These are phyloP conservation scores for Clonostachys solani DNA, from an alignment of 2,329 filamentous ascomycete species.

Conservation along the genomic window DNA sequence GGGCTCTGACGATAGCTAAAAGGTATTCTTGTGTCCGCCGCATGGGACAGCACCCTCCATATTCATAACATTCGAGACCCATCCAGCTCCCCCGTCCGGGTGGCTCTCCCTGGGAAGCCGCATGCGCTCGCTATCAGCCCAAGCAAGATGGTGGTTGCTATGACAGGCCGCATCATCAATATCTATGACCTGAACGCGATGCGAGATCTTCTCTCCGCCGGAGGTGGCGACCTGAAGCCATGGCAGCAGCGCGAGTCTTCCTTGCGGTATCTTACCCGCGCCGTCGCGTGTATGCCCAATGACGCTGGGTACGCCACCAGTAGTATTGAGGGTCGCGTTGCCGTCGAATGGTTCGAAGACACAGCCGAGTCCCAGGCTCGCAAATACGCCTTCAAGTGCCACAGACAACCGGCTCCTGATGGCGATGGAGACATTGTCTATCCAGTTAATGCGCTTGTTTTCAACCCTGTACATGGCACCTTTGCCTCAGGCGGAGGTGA, in stretches of 20 bases:
- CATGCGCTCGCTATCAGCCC: conserved; percentile 78
- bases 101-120: conserved; percentile 78
- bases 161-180: conserved; percentile 89
- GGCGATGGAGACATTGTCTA: conserved; percentile 76
- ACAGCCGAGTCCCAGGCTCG: conserved; percentile 80
- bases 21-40: conserved; percentile 80
- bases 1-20: not conserved
- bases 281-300: conserved; percentile 93
- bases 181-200: conserved; percentile 86
- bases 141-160: conserved; percentile 86
- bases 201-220: conserved; percentile 41
- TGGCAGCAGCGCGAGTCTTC: conserved; percentile 94
- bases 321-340: conserved; percentile 91
- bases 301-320: conserved; percentile 90
- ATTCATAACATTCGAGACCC: conserved; percentile 63
- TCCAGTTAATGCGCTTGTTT: conserved; percentile 84
- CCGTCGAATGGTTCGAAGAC: conserved; percentile 97
- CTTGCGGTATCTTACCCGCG: conserved; percentile 92
- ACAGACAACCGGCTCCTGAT: conserved; percentile 68
- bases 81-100: conserved; percentile 51
- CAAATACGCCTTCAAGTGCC: conserved; percentile 99
- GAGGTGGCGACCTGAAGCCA: conserved; percentile 56
- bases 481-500: conserved; percentile 90
- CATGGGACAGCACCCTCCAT: conserved; percentile 90
- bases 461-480: conserved; percentile 78